Conservation (phyloP, 2,329 filamentous ascomycete species). For the Claviceps digitariae region DNA sequence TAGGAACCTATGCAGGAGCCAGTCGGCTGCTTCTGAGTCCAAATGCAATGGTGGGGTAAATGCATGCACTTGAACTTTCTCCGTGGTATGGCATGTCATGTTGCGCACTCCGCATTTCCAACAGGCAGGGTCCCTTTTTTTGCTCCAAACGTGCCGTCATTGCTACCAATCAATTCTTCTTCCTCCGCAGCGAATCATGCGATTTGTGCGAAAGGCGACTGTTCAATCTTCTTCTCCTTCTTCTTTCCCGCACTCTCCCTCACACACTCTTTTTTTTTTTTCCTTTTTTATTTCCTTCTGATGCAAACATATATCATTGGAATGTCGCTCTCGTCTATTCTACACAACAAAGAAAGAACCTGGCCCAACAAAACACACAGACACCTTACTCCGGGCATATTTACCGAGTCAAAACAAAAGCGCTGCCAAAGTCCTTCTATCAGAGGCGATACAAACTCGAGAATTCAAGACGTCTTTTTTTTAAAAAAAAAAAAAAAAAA, state of each 20-base stretch:
- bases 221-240: too few relatives aligned
- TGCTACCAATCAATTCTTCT: too few relatives aligned
- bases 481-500: too few relatives aligned
- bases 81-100: neutral
- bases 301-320: neutral
- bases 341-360: neutral
- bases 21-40: neutral
- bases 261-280: neutral
- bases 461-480: neutral
- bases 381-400: neutral
- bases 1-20: neutral
- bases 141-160: too few relatives aligned
- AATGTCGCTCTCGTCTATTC: neutral
- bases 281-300: neutral
- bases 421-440: neutral
- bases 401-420: neutral
- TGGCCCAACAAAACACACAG: neutral
- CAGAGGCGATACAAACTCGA: neutral
- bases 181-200: neutral
- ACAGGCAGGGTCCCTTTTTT: neutral
- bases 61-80: neutral
- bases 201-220: neutral
- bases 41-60: neutral
- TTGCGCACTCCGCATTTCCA: neutral
- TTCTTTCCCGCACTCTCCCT: neutral